These are phyloP conservation scores for Leptographium wingfieldii DNA, from an alignment of 2,329 filamentous ascomycete genomes.

Conservation along the genomic window DNA sequence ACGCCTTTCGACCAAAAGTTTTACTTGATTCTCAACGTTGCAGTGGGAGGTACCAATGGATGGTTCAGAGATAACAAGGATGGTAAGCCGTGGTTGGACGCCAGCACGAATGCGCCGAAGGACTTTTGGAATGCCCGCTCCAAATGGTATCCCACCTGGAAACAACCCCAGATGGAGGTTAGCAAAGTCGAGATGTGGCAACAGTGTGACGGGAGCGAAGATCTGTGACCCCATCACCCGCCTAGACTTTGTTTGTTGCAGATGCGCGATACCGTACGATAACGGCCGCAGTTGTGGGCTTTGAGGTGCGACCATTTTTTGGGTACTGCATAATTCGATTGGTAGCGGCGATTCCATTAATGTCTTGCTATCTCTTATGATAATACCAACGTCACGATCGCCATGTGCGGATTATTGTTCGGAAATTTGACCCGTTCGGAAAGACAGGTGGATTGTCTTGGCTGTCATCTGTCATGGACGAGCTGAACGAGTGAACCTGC, in stretches of 20 bases:
- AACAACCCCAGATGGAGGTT: conserved; percentile 52
- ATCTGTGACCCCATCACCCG: conserved; percentile 21
- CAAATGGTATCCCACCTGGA: conserved; percentile 61
- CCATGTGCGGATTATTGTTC: background rate
- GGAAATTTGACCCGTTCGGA: background rate
- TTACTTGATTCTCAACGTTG: conserved; percentile 64
- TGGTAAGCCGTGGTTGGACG: conserved; percentile 70
- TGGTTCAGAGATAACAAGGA: conserved; percentile 67
- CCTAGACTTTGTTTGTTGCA: background rate
- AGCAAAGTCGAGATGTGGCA: conserved; percentile 60
- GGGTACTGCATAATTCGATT: background rate
- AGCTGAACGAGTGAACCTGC: background rate
- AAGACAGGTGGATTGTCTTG: background rate
- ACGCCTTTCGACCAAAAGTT: conserved; percentile 68
- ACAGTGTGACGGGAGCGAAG: conserved; percentile 51
- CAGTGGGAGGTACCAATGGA: conserved; percentile 66
- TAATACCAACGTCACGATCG: background rate
- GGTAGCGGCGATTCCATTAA: background rate
- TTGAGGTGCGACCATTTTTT: background rate
- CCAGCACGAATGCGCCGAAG: conserved; percentile 49
- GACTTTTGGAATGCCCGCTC: conserved; percentile 65
- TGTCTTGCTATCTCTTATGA: background rate
- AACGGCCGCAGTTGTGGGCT: background rate
- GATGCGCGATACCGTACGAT: background rate
- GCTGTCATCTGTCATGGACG: background rate